Evolutionary conservation across 208 protist species (phyloP), one percentile per base, ranked within the genome.

Genomic region (Leishmania mexicana): DNA sequence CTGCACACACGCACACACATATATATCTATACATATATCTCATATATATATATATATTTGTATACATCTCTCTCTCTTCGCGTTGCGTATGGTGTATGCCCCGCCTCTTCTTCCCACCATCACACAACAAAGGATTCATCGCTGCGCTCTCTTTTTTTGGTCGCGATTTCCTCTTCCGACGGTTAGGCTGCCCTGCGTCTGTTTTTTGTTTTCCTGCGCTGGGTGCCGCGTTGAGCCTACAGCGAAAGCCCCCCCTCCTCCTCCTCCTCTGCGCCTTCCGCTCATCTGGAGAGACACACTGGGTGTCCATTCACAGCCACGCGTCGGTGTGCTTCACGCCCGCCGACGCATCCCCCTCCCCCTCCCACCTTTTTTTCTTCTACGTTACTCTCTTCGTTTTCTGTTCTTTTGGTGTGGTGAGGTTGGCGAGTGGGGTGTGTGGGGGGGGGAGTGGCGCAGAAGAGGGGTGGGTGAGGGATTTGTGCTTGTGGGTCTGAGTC

Each of bases 131-230:
- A 28, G 58, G 8, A 28, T 64, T 64, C 0, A 64, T 64, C 58
- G 58, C 11, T 24, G 8, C 2, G 58, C 10, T 15, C n/a, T 35
- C 58, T 28, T 10, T 15, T 31, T 11, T 21, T 54, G 51, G 15
- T 17, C 58, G 2, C 65, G 13, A 24, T 71, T 42, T 71, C 35
- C 15, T 40, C 47, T 35, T 5, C 28, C n/a, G 2, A 45, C 2
- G 19, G 47, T 58, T 58, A 24, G 7, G 42, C 47, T 75, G n/a
- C 5, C 31, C 3, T 10, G 47, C 19, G n/a, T 71, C 58, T 75
- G 35, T 85, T 45, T 73, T 82, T 78, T 54, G 24, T 49, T 75
- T 47, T 71, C 19, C 1, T 28, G 4, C n/a, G 13, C 31, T 19
- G 47, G 35, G 31, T 45, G 67, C 42, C 19, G 40, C 15, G 24